A percentile compares a stretch with the other conserved stretches of the same genome.
Conservation (phyloP, 768 basidiomycete species). For the Lactifluus subvellereus region DNA sequence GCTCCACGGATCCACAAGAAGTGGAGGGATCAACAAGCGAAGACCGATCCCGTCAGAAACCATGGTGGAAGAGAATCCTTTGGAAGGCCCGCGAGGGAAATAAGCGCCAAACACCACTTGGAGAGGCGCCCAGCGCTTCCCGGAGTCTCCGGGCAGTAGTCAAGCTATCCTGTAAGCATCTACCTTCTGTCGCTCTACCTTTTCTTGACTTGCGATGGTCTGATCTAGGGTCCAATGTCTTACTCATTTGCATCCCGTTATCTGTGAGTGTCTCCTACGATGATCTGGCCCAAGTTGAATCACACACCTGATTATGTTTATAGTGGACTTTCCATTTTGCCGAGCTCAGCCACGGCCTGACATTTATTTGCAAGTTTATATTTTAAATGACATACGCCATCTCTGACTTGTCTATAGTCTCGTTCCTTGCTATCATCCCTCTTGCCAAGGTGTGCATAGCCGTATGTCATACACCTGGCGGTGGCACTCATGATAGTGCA, state of each 20-base stretch:
- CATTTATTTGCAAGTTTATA: slow-evolving; percentile 62
- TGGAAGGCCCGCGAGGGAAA: background rate
- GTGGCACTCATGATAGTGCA: slow-evolving; percentile 27
- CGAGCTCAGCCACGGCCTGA: slow-evolving; percentile 45
- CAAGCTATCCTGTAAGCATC: slow-evolving; percentile 48
- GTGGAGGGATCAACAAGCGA: no score
- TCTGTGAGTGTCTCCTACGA: slow-evolving; percentile 40
- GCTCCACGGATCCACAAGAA: no score
- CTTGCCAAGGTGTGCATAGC: slow-evolving; percentile 56
- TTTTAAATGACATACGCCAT: background rate
- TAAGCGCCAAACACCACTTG: slow-evolving; percentile 30
- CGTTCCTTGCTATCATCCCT: slow-evolving; percentile 79
- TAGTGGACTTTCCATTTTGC: slow-evolving; percentile 74
- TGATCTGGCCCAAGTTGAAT: background rate
- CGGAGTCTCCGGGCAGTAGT: slow-evolving; percentile 50
- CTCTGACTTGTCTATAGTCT: slow-evolving; percentile 38
- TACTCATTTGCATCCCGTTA: slow-evolving; percentile 66
- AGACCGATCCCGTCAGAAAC: no score
- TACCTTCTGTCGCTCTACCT: background rate
- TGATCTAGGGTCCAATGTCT: slow-evolving; percentile 57
- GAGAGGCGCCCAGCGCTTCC: slow-evolving; percentile 39
- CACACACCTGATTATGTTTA: slow-evolving; percentile 9
- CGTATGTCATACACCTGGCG: background rate
- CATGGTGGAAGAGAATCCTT: background rate
- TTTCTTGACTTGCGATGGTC: background rate